A percentile compares a stretch with the other conserved stretches of the same genome.
Evolutionary conservation across 345 rosid genomes (phyloP).

Genomic region (Ceriops tagal): DNA sequence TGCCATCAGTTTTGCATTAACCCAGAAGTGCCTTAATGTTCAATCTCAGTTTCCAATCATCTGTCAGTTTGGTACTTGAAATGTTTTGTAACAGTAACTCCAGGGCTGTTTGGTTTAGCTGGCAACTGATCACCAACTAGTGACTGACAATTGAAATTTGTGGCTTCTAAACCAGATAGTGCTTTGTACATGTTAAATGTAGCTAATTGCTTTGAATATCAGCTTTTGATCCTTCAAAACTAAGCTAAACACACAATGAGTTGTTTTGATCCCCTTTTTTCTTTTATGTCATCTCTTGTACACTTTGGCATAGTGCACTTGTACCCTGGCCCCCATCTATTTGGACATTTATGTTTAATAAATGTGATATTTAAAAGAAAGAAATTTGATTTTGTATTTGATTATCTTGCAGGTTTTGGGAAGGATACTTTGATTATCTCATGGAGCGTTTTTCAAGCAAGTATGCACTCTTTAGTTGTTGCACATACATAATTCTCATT

Average conservation of each 20-base stretch:
- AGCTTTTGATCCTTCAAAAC: no score
- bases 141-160: no score
- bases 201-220: no score
- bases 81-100: no score
- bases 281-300: neutral
- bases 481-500: conserved; percentile 7
- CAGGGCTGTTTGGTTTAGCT: no score
- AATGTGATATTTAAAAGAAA: neutral
- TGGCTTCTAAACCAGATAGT: no score
- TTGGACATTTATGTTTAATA: neutral
- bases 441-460: conserved; percentile 81
- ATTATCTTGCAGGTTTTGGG: conserved; percentile 84
- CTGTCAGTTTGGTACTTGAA: no score
- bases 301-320: neutral
- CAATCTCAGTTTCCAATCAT: no score
- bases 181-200: no score
- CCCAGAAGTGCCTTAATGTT: neutral
- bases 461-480: conserved; percentile 37
- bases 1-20: neutral
- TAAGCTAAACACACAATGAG: no score
- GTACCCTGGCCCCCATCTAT: neutral
- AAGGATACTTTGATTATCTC: conserved; percentile 88
- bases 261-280: no score
- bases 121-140: no score
- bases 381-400: neutral